Evolutionary conservation across 164 flowering plant species (phyloP).

Genomic region (Piper longum): DNA sequence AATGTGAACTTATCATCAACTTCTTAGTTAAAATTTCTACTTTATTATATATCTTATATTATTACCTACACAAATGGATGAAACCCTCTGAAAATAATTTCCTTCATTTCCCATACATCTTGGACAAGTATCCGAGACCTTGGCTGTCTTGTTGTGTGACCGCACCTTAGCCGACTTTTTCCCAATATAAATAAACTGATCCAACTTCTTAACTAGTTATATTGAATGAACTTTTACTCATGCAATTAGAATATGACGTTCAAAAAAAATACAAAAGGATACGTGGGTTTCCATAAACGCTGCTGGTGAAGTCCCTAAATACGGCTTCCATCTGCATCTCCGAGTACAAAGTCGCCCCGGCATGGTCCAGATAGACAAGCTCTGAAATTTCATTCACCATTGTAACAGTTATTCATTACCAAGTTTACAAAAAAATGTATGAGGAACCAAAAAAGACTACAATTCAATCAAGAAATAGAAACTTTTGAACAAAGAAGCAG

Average conservation of each 20-base stretch:
- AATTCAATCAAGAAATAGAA: not conserved
- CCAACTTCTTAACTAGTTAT: not conserved
- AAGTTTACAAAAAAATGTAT: not conserved
- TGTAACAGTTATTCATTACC: not conserved
- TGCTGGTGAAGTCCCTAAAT: constrained; percentile 47
- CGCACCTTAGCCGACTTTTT: too few species aligned
- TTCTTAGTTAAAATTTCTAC: too few species aligned
- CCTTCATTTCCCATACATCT: too few species aligned
- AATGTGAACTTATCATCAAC: not conserved
- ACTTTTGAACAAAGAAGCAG: not conserved
- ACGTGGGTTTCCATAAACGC: constrained; percentile 93
- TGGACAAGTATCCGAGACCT: too few species aligned
- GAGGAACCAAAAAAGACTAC: not conserved
- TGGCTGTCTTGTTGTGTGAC: too few species aligned
- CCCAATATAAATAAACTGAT: not conserved
- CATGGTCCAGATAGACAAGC: constrained; percentile 84
- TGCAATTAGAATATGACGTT: not conserved
- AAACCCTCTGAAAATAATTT: too few species aligned
- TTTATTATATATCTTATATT: too few species aligned
- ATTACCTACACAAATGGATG: too few species aligned
- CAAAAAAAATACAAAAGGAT: constrained; percentile 25
- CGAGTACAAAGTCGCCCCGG: constrained; percentile 85
- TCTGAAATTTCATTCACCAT: constrained; percentile 14
- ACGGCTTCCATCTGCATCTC: constrained; percentile 77
- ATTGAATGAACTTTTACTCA: not conserved